A percentile compares a stretch with the other conserved stretches of the same genome.
Conservation (phyloP, 768 basidiomycete species). For the Leccinum rimulosum region DNA sequence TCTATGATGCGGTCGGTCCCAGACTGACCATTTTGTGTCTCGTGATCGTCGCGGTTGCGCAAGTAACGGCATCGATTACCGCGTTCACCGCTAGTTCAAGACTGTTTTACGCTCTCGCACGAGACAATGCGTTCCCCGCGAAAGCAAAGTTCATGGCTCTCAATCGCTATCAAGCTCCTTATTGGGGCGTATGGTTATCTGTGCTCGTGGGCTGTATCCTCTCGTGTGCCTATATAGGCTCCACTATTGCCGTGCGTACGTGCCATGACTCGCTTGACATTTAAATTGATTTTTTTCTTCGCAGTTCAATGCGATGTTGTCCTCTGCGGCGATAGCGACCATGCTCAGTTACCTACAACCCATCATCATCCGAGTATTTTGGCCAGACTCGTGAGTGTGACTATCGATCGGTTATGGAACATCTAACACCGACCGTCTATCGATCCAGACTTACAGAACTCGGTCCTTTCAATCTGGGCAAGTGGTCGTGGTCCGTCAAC, state of each 20-base stretch:
- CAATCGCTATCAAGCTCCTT: constrained; percentile 53
- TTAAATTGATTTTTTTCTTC: background rate
- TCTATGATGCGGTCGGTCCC: constrained; percentile 50
- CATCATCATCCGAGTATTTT: constrained; percentile 56
- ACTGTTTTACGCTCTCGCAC: constrained; percentile 53
- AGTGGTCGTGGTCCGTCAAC: constrained; percentile 53
- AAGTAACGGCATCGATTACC: constrained; percentile 55
- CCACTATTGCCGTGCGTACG: constrained; percentile 47
- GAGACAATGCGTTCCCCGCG: constrained; percentile 51
- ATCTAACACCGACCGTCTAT: background rate
- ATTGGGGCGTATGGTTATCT: constrained; percentile 53
- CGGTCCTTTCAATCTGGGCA: constrained; percentile 52
- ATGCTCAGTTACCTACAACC: constrained; percentile 60
- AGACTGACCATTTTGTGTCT: constrained; percentile 50
- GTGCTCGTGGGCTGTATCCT: constrained; percentile 52
- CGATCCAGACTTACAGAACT: constrained; percentile 40
- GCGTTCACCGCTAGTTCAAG: constrained; percentile 59
- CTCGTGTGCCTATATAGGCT: constrained; percentile 59
- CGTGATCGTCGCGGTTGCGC: constrained; percentile 45
- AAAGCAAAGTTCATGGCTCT: constrained; percentile 47
- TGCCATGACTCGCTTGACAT: background rate
- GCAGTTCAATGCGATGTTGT: constrained; percentile 55
- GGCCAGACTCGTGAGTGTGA: constrained; percentile 45
- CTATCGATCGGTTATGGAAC: background rate
- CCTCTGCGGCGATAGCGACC: constrained; percentile 54